Evolutionary conservation across 768 basidiomycete species (phyloP).

Genomic region (Trametes cinnabarina): DNA sequence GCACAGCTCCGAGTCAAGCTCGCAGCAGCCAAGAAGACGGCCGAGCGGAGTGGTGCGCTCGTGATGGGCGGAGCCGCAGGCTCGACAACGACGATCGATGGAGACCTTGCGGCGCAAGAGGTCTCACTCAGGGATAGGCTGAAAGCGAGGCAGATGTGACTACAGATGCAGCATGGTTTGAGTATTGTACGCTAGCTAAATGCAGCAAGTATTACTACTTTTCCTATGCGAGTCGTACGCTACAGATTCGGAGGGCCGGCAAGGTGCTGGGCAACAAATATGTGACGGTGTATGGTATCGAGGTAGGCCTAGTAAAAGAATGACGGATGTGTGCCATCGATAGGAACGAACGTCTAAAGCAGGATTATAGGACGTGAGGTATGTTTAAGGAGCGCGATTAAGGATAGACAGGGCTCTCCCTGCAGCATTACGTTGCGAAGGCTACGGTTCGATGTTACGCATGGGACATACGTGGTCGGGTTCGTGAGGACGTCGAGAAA

Average conservation of each 20-base stretch:
- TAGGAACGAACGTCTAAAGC: slow-evolving; percentile 7
- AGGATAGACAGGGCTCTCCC: slow-evolving; percentile 7
- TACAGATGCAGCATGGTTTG: slow-evolving; percentile 11
- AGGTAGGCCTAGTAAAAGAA: slow-evolving; percentile 10
- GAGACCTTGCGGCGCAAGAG: slow-evolving; percentile 12
- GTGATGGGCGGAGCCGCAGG: slow-evolving; percentile 1
- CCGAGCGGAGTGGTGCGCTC: not conserved
- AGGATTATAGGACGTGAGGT: slow-evolving; percentile 12
- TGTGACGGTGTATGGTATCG: slow-evolving; percentile 9
- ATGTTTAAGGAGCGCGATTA: slow-evolving; percentile 14
- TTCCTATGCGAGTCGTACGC: slow-evolving; percentile 15
- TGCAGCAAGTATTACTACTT: slow-evolving; percentile 20
- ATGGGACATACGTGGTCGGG: slow-evolving; percentile 19
- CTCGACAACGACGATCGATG: slow-evolving; percentile 9
- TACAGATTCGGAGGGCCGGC: slow-evolving; percentile 16
- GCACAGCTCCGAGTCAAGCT: slow-evolving; percentile 49
- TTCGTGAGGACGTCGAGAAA: slow-evolving; percentile 23
- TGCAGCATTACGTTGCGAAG: slow-evolving; percentile 5
- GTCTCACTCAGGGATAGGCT: slow-evolving; percentile 13
- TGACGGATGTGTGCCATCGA: slow-evolving; percentile 12
- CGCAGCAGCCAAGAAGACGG: slow-evolving; percentile 40
- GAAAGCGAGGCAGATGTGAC: slow-evolving; percentile 8
- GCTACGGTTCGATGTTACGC: slow-evolving; percentile 14
- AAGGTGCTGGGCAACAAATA: slow-evolving; percentile 6
- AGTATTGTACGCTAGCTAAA: slow-evolving; percentile 21